These are phyloP conservation scores for Quercus cerris DNA, from an alignment of 306 rosid genomes.

Conservation along the genomic window DNA sequence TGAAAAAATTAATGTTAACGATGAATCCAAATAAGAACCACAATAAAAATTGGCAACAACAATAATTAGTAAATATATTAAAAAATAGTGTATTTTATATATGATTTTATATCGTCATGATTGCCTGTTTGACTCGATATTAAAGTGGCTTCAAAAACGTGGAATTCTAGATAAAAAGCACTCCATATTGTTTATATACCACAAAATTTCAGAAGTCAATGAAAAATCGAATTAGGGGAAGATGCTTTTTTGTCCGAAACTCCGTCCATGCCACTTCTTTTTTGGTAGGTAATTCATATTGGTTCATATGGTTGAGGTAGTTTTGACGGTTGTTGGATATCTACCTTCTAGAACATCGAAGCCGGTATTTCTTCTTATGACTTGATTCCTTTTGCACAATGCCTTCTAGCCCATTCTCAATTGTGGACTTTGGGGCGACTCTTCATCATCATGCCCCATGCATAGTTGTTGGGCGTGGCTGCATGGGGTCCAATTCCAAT, in stretches of 20 bases:
- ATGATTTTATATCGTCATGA: no score
- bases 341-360: not conserved
- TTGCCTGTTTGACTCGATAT: no score
- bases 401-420: not conserved
- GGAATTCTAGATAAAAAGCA: not conserved
- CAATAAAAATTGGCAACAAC: no score
- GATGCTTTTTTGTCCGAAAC: not conserved
- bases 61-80: no score
- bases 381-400: not conserved
- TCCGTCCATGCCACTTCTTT: not conserved
- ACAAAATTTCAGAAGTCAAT: not conserved
- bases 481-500: no score
- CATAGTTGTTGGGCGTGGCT: not conserved
- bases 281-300: not conserved
- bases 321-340: constrained; percentile 18
- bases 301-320: not conserved
- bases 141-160: no score
- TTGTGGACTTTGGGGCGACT: not conserved
- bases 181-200: not conserved
- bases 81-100: no score
- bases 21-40: rapidly evolving
- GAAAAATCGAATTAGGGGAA: not conserved
- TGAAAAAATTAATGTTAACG: no score
- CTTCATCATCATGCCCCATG: not conserved
- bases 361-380: not conserved